Evolutionary conservation across 345 rosid genomes (phyloP), one percentile per base, ranked within the genome.

Genomic region (Ceriops tagal): DNA sequence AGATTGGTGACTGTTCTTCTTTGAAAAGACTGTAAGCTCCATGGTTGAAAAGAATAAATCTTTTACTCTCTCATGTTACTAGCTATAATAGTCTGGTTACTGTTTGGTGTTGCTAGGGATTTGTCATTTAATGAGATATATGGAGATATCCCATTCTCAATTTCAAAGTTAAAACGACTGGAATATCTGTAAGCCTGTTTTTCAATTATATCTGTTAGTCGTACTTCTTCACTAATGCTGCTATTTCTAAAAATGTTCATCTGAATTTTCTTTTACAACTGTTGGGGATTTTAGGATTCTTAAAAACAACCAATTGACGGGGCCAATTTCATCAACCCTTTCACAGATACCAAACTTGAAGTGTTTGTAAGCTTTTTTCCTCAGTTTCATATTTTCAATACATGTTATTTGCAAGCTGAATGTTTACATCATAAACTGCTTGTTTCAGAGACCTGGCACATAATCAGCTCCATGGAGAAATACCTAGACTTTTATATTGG

Each of bases 401-500:
- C 56, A 32, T 39, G n/a, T 46, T 24, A 49, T 47, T 55, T 61
- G 8, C 49, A 20, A 37, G 61, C 10, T 60, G 56, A 64, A 32
- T 61, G 43, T 31, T 6, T 35, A 53, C 3, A 63, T 39, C 19
- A 10, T 9, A 43, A 43, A 66, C 57, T 15, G 53, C 32, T 32
- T 71, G 66, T 60, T 78, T 49, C 81, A 95, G 99, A 83, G 99
- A 95, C 80, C 66, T 95, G 49, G 98, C 98, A 28, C 98, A 88
- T 74, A 95, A 95, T 76, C 83, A 81, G 70, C 91, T 95, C 59
- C 84, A 90, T 72, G 98, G 98, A 65, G 99, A 95, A 80, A 86
- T 95, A 74, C 99, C 99, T 8, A 88, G 98, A 83, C 93, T 95
- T 43, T 77, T 95, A 21, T 95, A 92, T 80, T 95, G 99, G 99